Evolutionary conservation across 805 yeast species (phyloP).

Genomic region (Myxozyma neotropica): DNA sequence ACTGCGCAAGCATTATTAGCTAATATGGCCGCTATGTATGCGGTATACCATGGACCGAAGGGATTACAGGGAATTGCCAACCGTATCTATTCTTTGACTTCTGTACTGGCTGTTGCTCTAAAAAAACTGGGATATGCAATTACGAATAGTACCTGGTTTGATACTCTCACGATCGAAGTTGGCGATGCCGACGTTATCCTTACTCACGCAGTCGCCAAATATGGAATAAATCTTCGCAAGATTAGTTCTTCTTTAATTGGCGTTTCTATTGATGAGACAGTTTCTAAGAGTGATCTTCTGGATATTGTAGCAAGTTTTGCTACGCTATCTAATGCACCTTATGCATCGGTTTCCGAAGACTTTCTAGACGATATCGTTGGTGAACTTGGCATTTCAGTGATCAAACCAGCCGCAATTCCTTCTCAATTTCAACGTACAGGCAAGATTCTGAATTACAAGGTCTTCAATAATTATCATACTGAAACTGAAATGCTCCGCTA

Average conservation of each 20-base stretch:
- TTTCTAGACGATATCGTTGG: constrained; percentile 27
- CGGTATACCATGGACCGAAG: constrained; percentile 92
- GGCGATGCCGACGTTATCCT: constrained; percentile 63
- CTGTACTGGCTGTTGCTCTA: constrained; percentile 66
- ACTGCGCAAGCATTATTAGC: constrained; percentile 97
- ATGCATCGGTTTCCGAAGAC: constrained; percentile 13
- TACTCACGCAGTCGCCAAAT: constrained; percentile 56
- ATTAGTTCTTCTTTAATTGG: constrained; percentile 64
- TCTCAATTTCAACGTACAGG: constrained; percentile 39
- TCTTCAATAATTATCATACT: constrained; percentile 84
- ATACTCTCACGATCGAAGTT: constrained; percentile 67
- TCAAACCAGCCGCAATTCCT: constrained; percentile 60
- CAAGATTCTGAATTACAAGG: constrained; percentile 60
- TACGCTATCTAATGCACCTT: not conserved
- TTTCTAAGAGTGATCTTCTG: constrained; percentile 60
- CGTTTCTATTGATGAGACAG: constrained; percentile 90
- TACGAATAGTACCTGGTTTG: constrained; percentile 72
- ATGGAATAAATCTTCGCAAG: constrained; percentile 76
- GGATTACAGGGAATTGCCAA: constrained; percentile 79
- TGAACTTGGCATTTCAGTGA: constrained; percentile 41
- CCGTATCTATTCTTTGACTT: constrained; percentile 73
- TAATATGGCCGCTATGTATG: constrained; percentile 93
- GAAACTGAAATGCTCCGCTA: constrained; percentile 95
- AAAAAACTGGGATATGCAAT: constrained; percentile 52
- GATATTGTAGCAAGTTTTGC: constrained; percentile 65